Percentiles rank a stretch among this genome's conserved stretches.
Evolutionary conservation across 495 filamentous ascomycete genomes (phyloP).

Genomic region (Penicillium atrosanguineum): DNA sequence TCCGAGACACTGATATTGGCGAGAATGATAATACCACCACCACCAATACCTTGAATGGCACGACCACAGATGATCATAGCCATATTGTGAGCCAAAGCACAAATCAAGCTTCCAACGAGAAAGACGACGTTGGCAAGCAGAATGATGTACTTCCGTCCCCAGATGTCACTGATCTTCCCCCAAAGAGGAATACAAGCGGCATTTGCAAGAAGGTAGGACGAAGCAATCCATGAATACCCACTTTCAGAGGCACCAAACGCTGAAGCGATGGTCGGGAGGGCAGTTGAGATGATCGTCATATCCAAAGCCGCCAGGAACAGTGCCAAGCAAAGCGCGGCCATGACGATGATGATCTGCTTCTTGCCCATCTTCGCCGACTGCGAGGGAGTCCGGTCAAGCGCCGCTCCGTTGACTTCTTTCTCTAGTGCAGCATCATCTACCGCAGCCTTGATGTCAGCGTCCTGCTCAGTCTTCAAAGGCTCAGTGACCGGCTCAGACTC

Average conservation of each 20-base stretch:
- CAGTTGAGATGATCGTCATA: constrained; percentile 54
- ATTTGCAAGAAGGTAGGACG: constrained; percentile 66
- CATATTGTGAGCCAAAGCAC: constrained; percentile 64
- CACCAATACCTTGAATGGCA: constrained; percentile 80
- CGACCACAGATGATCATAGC: constrained; percentile 73
- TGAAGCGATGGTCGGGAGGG: constrained; percentile 61
- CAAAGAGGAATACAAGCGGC: constrained; percentile 68
- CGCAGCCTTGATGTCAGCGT: constrained; percentile 6
- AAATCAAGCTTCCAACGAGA: constrained; percentile 71
- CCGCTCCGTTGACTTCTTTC: constrained; percentile 18
- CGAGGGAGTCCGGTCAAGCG: constrained; percentile 37
- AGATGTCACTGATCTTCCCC: constrained; percentile 87
- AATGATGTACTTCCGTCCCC: constrained; percentile 78
- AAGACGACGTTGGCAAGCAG: constrained; percentile 71
- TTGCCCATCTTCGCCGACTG: constrained; percentile 46
- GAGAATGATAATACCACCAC: constrained; percentile 75
- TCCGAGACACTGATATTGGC: constrained; percentile 83
- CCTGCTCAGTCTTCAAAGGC: not conserved
- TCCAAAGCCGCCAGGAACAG: constrained; percentile 55
- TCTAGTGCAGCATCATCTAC: constrained; percentile 18
- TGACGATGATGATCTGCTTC: constrained; percentile 48
- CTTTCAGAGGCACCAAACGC: constrained; percentile 59
- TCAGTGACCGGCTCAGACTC: not conserved
- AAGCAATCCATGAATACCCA: constrained; percentile 77
- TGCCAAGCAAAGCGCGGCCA: constrained; percentile 50